Base-by-base conservation (phyloP, 1,284 basidiomycete genomes). In the Gymnopus androsaceus region DNA sequence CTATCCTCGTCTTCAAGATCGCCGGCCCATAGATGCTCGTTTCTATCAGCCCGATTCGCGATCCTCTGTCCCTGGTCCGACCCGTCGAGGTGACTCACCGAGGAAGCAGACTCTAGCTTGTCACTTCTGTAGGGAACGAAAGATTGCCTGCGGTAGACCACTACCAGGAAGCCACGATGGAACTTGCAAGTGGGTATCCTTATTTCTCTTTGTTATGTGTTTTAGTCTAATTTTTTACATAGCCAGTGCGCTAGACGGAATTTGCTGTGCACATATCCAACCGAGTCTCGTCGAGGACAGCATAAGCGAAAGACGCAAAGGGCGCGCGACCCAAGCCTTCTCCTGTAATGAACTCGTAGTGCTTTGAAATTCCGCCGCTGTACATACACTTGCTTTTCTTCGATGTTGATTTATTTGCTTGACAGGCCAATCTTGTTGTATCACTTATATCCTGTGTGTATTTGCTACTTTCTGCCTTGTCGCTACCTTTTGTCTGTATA, bases 71-170 rank as follows among this genome's bases (percentile, higher is more conserved):
- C 38, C 50, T 9, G 31, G 7, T 7, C n/a, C 30, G n/a, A 36
- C 2, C 27, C 37, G n/a, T 28, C 49, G n/a, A n/a, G 42, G 25
- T 12, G 38, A 42, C 3, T 5, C 15, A 23, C 50, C 59, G 53
- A 75, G 72, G 58, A 74, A 74, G 59, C 73, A 75, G 57, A 71
- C 69, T 8, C 62, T 75, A 23, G 73, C 74, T 54, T 73, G 72
- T 57, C 58, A 72, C 48, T 75, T 75, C 60, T 73, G 72, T 60
- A 68, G 72, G 63, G 65, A 70, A 62, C 59, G 74, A 57, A 73
- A 73, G 54, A 73, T 73, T 57, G 73, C 72, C 1, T 73, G 72
- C 59, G 72, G 74, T 23, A 61, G 72, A 15, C 73, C 73, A 21
- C 59, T 66, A 54, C 65, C 67, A 41, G 65, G 69, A 37, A 69